phyloP scores from a whole-genome alignment of 768 basidiomycete genomes.

The Inosperma sp. region DNA sequence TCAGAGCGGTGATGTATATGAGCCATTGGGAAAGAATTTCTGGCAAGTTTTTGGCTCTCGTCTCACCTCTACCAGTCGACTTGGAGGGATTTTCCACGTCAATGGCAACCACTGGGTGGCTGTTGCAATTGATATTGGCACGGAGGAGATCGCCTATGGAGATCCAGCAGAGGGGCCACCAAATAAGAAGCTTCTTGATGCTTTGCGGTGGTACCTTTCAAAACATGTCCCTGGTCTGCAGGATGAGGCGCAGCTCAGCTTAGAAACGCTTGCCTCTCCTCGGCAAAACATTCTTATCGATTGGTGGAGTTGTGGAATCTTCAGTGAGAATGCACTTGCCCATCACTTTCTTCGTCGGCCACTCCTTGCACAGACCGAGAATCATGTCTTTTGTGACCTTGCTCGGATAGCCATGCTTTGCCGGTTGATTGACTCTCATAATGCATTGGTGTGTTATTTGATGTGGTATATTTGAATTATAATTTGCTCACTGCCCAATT shows the following conservation, averaged over 20 bases:
- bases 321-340: constrained; percentile 8
- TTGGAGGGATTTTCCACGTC: constrained; percentile 18
- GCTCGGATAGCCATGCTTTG: background rate
- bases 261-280: background rate
- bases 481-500: background rate
- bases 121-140: constrained; percentile 5
- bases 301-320: constrained; percentile 14
- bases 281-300: constrained; percentile 7
- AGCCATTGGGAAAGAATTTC: background rate
- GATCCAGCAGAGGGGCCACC: constrained; percentile 11
- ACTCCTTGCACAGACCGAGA: background rate
- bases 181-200: constrained; percentile 1
- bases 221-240: constrained; percentile 8
- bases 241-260: background rate
- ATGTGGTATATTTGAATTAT: background rate
- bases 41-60: constrained; percentile 9
- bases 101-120: constrained; percentile 22
- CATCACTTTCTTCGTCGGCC: background rate
- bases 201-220: constrained; percentile 13
- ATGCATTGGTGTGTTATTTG: background rate
- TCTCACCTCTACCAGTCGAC: background rate
- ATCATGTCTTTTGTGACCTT: background rate
- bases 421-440: background rate
- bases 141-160: constrained; percentile 13
- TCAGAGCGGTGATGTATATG: background rate